These are phyloP conservation scores for Sporisorium iseilematis-ciliati DNA, from an alignment of 1,284 basidiomycete genomes.

Conservation along the genomic window DNA sequence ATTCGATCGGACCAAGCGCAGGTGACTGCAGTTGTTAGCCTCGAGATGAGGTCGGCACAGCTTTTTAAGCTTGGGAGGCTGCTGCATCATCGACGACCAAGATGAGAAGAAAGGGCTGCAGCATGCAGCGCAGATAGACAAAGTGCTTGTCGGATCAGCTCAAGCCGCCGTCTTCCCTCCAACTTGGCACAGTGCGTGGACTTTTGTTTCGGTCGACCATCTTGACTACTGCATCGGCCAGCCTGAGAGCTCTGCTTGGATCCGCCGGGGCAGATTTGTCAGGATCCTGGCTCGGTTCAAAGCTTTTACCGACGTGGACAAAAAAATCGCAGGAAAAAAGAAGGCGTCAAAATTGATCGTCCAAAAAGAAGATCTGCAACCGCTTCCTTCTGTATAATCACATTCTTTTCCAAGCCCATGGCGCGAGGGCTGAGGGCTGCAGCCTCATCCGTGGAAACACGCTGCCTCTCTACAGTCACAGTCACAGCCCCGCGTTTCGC, in stretches of 20 bases:
- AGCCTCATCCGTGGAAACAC: not conserved
- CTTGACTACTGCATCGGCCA: no score
- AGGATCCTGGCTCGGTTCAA: not conserved
- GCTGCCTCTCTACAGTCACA: no score
- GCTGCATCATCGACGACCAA: not conserved
- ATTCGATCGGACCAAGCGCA: not conserved
- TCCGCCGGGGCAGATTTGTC: no score
- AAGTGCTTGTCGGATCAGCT: no score
- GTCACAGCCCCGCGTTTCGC: not conserved
- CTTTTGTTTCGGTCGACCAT: no score
- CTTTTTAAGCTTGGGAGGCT: not conserved
- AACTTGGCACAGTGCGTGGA: no score
- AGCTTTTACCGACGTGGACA: not conserved
- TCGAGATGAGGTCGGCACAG: not conserved
- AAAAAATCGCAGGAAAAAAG: not conserved
- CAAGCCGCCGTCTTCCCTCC: no score
- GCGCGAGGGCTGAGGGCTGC: no score
- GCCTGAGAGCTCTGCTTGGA: no score
- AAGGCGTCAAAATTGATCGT: slow-evolving; percentile 3
- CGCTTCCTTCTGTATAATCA: slow-evolving; percentile 9
- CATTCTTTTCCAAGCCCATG: not conserved
- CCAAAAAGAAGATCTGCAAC: slow-evolving; percentile 1
- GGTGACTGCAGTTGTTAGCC: no score
- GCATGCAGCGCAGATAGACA: no score
- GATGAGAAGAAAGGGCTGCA: no score